These are phyloP conservation scores for Glarea lozoyensis DNA, from an alignment of 495 filamentous ascomycete genomes.

Conservation along the genomic window DNA sequence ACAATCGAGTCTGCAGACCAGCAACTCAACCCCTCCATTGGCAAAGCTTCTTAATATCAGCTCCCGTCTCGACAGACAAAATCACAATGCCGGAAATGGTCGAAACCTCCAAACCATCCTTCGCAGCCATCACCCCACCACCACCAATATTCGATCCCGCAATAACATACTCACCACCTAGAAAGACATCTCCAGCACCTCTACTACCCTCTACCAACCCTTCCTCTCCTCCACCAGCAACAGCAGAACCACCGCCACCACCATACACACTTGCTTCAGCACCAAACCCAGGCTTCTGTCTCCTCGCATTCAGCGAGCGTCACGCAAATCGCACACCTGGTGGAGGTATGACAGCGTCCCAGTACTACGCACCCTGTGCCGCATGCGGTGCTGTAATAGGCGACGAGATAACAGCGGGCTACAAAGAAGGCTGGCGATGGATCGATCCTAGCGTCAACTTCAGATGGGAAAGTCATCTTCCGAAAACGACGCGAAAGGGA, in stretches of 20 bases:
- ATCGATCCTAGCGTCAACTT: conserved; percentile 19
- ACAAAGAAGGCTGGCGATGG: conserved; percentile 16
- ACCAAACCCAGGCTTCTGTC: conserved; percentile 17
- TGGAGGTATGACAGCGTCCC: conserved; percentile 9
- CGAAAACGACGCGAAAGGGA: neutral
- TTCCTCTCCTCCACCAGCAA: neutral
- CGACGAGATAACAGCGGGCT: conserved; percentile 7
- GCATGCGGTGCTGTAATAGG: conserved; percentile 8
- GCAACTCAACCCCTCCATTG: no score
- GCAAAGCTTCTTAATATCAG: no score
- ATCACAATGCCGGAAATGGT: no score
- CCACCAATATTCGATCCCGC: no score
- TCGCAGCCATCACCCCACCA: no score
- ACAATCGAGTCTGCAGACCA: no score
- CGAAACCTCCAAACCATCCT: no score
- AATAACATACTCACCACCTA: no score
- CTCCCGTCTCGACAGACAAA: no score
- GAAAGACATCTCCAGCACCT: no score
- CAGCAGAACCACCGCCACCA: conserved; percentile 13
- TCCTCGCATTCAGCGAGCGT: conserved; percentile 13
- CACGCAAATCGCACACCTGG: conserved; percentile 13
- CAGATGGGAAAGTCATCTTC: conserved; percentile 17
- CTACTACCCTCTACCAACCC: neutral
- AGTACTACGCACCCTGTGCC: conserved; percentile 14
- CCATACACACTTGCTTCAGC: neutral